Percentiles rank a stretch among this genome's conserved stretches.
Evolutionary conservation across 1,139 yeast genomes (phyloP).

Genomic region (Pichia cactophila): DNA sequence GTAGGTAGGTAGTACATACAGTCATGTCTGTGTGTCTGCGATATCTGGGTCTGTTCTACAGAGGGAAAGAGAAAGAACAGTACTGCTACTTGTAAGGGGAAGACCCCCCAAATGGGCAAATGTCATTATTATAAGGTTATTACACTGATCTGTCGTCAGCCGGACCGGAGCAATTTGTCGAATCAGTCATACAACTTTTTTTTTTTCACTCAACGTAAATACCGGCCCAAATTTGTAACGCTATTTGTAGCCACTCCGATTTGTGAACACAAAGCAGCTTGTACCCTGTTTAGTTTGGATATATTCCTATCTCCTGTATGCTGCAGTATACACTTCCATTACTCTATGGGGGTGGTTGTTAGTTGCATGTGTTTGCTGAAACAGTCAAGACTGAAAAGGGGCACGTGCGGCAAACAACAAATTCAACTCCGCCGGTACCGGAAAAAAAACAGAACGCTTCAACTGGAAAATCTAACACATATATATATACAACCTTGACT

Average conservation of each 20-base stretch:
- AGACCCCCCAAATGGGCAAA: neutral
- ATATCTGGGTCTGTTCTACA: neutral
- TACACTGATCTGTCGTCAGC: neutral
- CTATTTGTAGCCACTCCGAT: too few species aligned
- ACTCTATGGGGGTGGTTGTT: too few species aligned
- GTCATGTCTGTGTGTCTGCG: slow-evolving; percentile 1
- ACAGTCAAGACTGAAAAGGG: too few species aligned
- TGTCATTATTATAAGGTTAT: too few species aligned
- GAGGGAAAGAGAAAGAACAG: neutral
- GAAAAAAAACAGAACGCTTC: neutral
- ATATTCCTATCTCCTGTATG: too few species aligned
- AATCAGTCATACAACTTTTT: neutral
- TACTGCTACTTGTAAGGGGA: neutral
- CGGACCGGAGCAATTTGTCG: neutral
- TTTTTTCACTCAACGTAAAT: too few species aligned
- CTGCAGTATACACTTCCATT: too few species aligned
- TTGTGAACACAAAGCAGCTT: too few species aligned
- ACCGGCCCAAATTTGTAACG: too few species aligned
- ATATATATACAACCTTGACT: neutral
- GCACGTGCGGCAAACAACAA: neutral
- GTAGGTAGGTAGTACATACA: slow-evolving; percentile 1
- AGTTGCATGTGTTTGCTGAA: too few species aligned
- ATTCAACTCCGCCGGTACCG: neutral
- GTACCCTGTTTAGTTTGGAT: too few species aligned
- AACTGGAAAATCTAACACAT: neutral